Evolutionary conservation across 2,329 filamentous ascomycete species (phyloP), one percentile per base, ranked within the genome.

Genomic region (Diaporthe sp.): DNA sequence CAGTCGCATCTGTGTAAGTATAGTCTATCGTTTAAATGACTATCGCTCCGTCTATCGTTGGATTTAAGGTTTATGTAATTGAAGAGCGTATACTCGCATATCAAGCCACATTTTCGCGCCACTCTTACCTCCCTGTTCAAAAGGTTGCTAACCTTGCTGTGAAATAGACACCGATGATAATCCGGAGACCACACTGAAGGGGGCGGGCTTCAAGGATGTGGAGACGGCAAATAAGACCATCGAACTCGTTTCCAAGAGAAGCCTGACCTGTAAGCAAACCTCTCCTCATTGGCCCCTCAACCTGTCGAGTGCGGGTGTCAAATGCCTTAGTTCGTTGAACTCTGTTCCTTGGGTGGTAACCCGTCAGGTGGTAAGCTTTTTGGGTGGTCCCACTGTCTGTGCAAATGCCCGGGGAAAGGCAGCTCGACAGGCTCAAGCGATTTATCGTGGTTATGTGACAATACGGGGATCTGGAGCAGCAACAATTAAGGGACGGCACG

Each of bases 191-290:
- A 72, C 73, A 15, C 69, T 76, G 31, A 70, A 70, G 9, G 75
- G 75, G 28, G 72, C 73, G 22, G 75, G 75, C 17, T 76, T 76
- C 22, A 76, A 76, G 34, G 75, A 76, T 75, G 75, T 70, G 28
- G 73, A 74, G 28, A 68, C 75, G 6, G 75, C 75, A 39, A 69
- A 69, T 6, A 76, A 75, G 61, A 76, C 75, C 34, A 76, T 76
- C 39, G 72, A 70, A 7, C 61, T 76, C 12, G 73, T 76, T 19
- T 75, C 75, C 31, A 72, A 71, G 69, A 58, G 75, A 19, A 73
- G 71, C 37, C 71, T 73, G 46, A 73, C 58, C 4, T 73, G 65
- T 69, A 42, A 69, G 34, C 49, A 28, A 39, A 3, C n/a, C 4
- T 74, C 71, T 22, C 39, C 74, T 49, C 46, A 68, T 39, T 68